Evolutionary conservation across 148 eudicot species (phyloP).

Genomic region (Vaccinium corymbosum): DNA sequence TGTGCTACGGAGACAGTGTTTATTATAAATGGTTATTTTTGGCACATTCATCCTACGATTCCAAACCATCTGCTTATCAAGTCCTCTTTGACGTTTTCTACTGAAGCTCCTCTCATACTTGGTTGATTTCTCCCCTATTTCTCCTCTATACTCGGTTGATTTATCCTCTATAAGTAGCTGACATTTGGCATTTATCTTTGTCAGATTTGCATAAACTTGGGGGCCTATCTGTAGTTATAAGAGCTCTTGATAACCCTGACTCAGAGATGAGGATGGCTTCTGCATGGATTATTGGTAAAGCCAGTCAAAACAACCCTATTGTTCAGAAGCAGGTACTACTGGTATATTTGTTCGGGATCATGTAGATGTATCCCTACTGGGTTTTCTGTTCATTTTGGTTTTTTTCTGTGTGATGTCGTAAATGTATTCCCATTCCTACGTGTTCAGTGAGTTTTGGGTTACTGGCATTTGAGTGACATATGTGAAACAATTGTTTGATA

Average conservation of each 20-base stretch:
- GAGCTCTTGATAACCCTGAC: conserved; percentile 52
- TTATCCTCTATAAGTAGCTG: conserved; percentile 9
- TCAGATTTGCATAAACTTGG: conserved; percentile 85
- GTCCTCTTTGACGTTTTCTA: neutral
- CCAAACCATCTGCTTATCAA: neutral
- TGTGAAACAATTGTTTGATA: neutral
- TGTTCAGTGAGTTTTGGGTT: neutral
- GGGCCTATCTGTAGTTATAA: conserved; percentile 60
- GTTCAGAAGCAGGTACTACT: conserved; percentile 77
- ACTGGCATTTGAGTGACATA: conserved; percentile 5
- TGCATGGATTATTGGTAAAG: conserved; percentile 89
- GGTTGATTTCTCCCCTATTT: neutral
- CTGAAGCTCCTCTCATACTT: neutral
- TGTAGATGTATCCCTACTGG: neutral
- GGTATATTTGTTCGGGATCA: conserved; percentile 10
- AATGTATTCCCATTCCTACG: neutral
- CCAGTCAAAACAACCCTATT: conserved; percentile 77
- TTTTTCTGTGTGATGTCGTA: neutral
- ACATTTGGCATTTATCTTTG: neutral
- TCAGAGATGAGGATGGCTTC: conserved; percentile 64
- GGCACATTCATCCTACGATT: neutral
- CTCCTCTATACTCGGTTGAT: neutral
- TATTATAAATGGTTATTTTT: neutral
- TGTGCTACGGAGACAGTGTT: neutral
- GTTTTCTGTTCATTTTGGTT: neutral